Evolutionary conservation across 768 basidiomycete species (phyloP).

Genomic region (Mycena indigotica): DNA sequence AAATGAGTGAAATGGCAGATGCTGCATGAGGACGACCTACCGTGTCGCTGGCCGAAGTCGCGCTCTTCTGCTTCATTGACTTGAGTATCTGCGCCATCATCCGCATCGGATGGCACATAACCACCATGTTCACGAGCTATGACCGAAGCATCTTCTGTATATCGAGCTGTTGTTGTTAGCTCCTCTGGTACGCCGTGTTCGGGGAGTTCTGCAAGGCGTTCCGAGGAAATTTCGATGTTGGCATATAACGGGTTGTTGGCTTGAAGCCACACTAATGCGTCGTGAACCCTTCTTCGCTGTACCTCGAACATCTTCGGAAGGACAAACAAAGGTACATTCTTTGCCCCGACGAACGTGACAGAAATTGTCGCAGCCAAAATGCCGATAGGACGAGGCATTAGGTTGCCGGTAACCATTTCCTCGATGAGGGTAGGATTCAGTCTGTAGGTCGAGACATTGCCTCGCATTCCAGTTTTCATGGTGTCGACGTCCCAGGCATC

Average conservation of each 20-base stretch:
- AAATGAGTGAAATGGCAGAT: too few species aligned
- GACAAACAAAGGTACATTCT: neutral
- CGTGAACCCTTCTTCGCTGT: too few species aligned
- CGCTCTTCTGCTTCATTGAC: too few species aligned
- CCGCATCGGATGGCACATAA: too few species aligned
- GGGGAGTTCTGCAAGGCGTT: neutral
- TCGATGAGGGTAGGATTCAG: conserved; percentile 28
- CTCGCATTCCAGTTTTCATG: conserved; percentile 15
- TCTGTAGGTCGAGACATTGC: neutral
- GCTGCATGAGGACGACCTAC: neutral
- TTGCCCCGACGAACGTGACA: too few species aligned
- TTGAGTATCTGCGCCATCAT: too few species aligned
- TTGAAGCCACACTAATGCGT: too few species aligned
- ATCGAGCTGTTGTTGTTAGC: neutral
- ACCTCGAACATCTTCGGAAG: conserved; percentile 17
- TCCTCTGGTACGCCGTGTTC: neutral
- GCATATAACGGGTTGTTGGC: too few species aligned
- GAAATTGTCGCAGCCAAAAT: conserved; percentile 20
- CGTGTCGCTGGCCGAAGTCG: neutral
- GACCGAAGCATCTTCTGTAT: neutral
- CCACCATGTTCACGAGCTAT: too few species aligned
- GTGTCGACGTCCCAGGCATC: too few species aligned
- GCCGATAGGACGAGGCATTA: conserved; percentile 39
- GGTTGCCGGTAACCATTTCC: too few species aligned
- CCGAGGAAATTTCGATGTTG: too few species aligned